phyloP scores from a whole-genome alignment of 2,329 filamentous ascomycete species.

The Sclerotinia trifoliorum region DNA sequence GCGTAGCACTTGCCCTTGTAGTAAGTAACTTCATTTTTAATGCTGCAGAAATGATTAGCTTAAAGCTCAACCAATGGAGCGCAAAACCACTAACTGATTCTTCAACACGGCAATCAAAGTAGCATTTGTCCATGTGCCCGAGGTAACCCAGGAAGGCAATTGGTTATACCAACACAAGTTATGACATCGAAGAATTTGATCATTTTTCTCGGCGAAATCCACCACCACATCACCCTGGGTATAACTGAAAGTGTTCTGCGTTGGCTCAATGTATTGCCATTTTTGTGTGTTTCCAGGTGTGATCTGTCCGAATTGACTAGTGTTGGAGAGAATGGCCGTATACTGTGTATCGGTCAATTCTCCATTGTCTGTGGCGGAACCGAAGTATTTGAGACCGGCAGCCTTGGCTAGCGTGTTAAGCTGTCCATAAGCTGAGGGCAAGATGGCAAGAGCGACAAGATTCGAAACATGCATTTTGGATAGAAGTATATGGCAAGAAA shows the following conservation, averaged over 20 bases:
- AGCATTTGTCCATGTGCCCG: slow-evolving; percentile 54
- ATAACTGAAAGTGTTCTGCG: slow-evolving; percentile 56
- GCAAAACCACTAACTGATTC: slow-evolving; percentile 45
- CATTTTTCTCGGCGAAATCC: slow-evolving; percentile 48
- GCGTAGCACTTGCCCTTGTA: slow-evolving; percentile 61
- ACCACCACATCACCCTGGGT: slow-evolving; percentile 55
- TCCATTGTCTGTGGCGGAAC: slow-evolving; percentile 58
- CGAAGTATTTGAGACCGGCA: slow-evolving; percentile 53
- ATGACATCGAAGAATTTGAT: slow-evolving; percentile 61
- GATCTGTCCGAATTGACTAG: slow-evolving; percentile 61
- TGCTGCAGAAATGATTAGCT: slow-evolving; percentile 35
- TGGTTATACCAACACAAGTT: slow-evolving; percentile 53
- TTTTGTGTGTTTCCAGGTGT: slow-evolving; percentile 64
- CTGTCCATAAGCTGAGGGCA: slow-evolving; percentile 25
- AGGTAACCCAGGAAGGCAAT: slow-evolving; percentile 53
- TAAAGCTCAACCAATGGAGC: background rate
- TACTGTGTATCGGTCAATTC: slow-evolving; percentile 52
- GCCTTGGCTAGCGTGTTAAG: slow-evolving; percentile 48
- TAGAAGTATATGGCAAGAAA: background rate
- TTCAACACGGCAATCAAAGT: slow-evolving; percentile 57
- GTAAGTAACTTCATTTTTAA: slow-evolving; percentile 57
- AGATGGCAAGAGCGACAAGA: slow-evolving; percentile 20
- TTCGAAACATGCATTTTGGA: slow-evolving; percentile 24
- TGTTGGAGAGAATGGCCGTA: slow-evolving; percentile 53
- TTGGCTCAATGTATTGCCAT: slow-evolving; percentile 62